These are phyloP conservation scores for Lumnitzera littorea DNA, from an alignment of 345 rosid species.

Conservation along the genomic window DNA sequence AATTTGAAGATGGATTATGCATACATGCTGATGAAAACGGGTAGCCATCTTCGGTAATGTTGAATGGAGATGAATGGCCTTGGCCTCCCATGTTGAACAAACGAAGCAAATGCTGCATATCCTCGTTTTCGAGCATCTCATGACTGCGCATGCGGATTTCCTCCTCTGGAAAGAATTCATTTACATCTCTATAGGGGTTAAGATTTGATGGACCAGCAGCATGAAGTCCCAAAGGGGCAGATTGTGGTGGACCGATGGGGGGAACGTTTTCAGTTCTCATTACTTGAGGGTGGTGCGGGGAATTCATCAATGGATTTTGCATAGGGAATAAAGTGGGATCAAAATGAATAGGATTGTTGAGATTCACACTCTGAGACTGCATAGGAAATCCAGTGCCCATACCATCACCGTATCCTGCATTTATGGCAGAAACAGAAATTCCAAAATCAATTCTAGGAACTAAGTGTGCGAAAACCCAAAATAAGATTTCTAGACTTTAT, in stretches of 20 bases:
- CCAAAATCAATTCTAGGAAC: background rate
- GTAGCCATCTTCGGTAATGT: slow-evolving; percentile 44
- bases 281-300: slow-evolving; percentile 29
- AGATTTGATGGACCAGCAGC: slow-evolving; percentile 30
- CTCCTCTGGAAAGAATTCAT: slow-evolving; percentile 71
- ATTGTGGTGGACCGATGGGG: slow-evolving; percentile 34
- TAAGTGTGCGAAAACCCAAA: no score
- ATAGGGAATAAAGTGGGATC: slow-evolving; percentile 40
- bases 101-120: slow-evolving; percentile 82
- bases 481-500: background rate
- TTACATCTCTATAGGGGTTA: slow-evolving; percentile 32
- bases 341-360: slow-evolving; percentile 33
- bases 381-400: slow-evolving; percentile 32
- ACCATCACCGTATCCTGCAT: slow-evolving; percentile 41
- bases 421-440: background rate
- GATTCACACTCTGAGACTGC: slow-evolving; percentile 42
- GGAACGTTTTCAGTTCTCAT: slow-evolving; percentile 25
- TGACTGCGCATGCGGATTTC: slow-evolving; percentile 73
- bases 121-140: slow-evolving; percentile 87
- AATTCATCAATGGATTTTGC: slow-evolving; percentile 30
- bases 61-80: slow-evolving; percentile 33
- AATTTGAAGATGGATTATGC: slow-evolving; percentile 36
- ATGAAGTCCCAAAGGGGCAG: slow-evolving; percentile 33
- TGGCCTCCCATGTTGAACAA: slow-evolving; percentile 65
- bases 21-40: slow-evolving; percentile 32